Percentiles rank a stretch among this genome's conserved stretches.
phyloP scores from a whole-genome alignment of 106 monocot genomes.

The Allium cepa region DNA sequence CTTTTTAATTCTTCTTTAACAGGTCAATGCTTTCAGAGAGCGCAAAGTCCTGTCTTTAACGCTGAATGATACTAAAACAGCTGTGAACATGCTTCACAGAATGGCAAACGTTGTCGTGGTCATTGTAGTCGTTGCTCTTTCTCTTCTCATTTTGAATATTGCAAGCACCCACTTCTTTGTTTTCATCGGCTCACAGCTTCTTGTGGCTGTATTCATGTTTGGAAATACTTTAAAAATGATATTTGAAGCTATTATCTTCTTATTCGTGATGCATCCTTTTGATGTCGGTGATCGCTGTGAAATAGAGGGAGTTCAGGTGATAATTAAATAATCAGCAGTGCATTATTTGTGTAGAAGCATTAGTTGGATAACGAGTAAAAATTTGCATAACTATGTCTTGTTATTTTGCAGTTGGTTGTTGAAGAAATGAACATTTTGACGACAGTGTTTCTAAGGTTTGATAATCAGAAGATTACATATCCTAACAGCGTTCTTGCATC shows the following conservation, averaged over 20 bases:
- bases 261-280: slow-evolving; percentile 90
- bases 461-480: slow-evolving; percentile 74
- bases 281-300: slow-evolving; percentile 94
- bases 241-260: slow-evolving; percentile 81
- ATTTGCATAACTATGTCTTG: slow-evolving; percentile 1
- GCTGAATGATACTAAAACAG: slow-evolving; percentile 90
- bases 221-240: slow-evolving; percentile 77
- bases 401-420: slow-evolving; percentile 57
- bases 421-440: slow-evolving; percentile 96
- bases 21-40: slow-evolving; percentile 88
- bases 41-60: slow-evolving; percentile 76
- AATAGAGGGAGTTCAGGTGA: slow-evolving; percentile 78
- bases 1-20: background rate
- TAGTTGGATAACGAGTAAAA: background rate
- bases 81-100: slow-evolving; percentile 81
- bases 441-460: slow-evolving; percentile 68
- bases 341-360: background rate
- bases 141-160: slow-evolving; percentile 67
- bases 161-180: slow-evolving; percentile 63
- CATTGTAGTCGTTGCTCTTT: slow-evolving; percentile 59
- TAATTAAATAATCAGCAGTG: background rate
- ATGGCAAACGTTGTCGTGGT: slow-evolving; percentile 66
- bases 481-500: slow-evolving; percentile 63
- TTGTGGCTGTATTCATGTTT: slow-evolving; percentile 66
- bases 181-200: slow-evolving; percentile 66